A percentile compares a stretch with the other conserved stretches of the same genome.
These are phyloP conservation scores for Pseudozyma sp. DNA, from an alignment of 1,284 basidiomycete species.

Conservation along the genomic window DNA sequence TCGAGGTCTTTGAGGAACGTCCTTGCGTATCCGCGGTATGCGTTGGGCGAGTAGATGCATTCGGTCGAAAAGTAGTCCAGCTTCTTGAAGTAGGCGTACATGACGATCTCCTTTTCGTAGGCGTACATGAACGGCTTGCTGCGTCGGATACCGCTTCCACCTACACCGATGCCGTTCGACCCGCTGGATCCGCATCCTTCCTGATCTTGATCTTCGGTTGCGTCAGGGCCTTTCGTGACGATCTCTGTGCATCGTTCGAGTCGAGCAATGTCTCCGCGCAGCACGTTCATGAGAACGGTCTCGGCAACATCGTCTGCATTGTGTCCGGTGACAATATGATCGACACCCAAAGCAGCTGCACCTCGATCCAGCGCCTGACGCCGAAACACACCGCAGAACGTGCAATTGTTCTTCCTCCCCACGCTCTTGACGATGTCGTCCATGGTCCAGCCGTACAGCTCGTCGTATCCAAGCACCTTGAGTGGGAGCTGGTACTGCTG, in stretches of 20 bases:
- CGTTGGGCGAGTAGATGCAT: slow-evolving; percentile 95
- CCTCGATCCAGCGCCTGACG: slow-evolving; percentile 95
- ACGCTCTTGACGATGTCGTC: slow-evolving; percentile 92
- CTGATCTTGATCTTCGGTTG: slow-evolving; percentile 33
- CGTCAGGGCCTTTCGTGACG: slow-evolving; percentile 71
- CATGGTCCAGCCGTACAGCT: slow-evolving; percentile 99
- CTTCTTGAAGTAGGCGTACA: slow-evolving; percentile 97
- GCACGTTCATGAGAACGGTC: slow-evolving; percentile 98
- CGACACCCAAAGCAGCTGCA: slow-evolving; percentile 86
- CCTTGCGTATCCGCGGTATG: slow-evolving; percentile 94
- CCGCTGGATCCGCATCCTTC: slow-evolving; percentile 69
- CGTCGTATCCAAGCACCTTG: slow-evolving; percentile 94
- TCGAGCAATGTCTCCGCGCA: slow-evolving; percentile 95
- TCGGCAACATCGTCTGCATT: slow-evolving; percentile 99
- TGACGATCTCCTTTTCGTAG: slow-evolving; percentile 99
- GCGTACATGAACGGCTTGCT: slow-evolving; percentile 98
- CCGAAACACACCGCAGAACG: slow-evolving; percentile 97
- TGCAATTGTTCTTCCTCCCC: slow-evolving; percentile 98
- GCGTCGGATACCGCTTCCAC: slow-evolving; percentile 92
- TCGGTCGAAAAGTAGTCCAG: slow-evolving; percentile 99
- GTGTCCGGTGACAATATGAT: slow-evolving; percentile 98
- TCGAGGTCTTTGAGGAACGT: slow-evolving; percentile 95
- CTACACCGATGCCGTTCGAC: slow-evolving; percentile 34
- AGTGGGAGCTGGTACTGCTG: slow-evolving; percentile 93
- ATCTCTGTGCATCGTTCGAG: slow-evolving; percentile 93